phyloP scores from a whole-genome alignment of 1,284 basidiomycete species.

The Moesziomyces globuligerus region DNA sequence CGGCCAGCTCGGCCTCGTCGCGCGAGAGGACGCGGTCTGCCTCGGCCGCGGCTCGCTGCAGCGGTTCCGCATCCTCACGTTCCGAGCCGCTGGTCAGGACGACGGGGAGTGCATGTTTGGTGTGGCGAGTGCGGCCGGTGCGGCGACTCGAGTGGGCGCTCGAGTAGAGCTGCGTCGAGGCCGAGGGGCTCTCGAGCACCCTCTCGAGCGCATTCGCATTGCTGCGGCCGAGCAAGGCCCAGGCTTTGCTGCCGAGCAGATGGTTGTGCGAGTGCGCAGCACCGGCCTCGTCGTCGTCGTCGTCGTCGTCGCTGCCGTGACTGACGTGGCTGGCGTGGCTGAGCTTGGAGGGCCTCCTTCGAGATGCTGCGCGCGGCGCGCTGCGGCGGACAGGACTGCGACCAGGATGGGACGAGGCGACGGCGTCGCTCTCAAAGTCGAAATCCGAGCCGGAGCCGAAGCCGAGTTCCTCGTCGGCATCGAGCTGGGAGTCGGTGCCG shows the following conservation, averaged over 20 bases:
- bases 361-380: too few relatives aligned
- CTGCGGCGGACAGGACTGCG: slow-evolving; percentile 12
- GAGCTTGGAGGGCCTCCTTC: slow-evolving; percentile 18
- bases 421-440: slow-evolving; percentile 45
- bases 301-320: slow-evolving; percentile 21
- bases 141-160: slow-evolving; percentile 33
- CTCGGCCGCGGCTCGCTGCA: neutral
- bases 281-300: slow-evolving; percentile 18
- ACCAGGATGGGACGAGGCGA: slow-evolving; percentile 36
- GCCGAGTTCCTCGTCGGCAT: slow-evolving; percentile 47
- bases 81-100: slow-evolving; percentile 40
- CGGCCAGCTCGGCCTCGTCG: slow-evolving; percentile 30
- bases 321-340: slow-evolving; percentile 25
- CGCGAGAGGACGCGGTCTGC: slow-evolving; percentile 1
- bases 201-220: slow-evolving; percentile 19
- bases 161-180: slow-evolving; percentile 40
- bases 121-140: slow-evolving; percentile 6
- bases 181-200: slow-evolving; percentile 20
- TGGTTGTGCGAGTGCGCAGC: slow-evolving; percentile 14
- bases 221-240: slow-evolving; percentile 32
- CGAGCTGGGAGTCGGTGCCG: slow-evolving; percentile 37
- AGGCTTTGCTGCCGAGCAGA: slow-evolving; percentile 33
- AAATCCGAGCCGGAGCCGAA: slow-evolving; percentile 50
- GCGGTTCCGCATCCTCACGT: slow-evolving; percentile 10
- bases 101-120: slow-evolving; percentile 14